Conservation (phyloP, 2,329 filamentous ascomycete species). For the Alternaria angustiovoidea region DNA sequence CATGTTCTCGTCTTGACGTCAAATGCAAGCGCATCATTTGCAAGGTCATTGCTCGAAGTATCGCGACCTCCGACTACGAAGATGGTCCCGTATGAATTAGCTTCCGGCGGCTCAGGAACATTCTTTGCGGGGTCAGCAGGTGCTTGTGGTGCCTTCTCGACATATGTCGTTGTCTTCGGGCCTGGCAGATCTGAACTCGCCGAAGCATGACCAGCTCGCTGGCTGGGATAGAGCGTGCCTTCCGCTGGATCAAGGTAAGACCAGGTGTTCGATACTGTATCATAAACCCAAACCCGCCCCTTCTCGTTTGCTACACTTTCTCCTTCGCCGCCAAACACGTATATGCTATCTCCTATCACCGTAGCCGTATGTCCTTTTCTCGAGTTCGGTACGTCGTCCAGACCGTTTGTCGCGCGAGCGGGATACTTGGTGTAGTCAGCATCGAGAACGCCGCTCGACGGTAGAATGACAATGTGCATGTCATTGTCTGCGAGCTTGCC, state of each 20-base stretch:
- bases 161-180: conserved; percentile 41
- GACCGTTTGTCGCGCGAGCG: conserved; percentile 38
- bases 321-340: conserved; percentile 54
- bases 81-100: conserved; percentile 58
- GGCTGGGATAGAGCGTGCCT: conserved; percentile 33
- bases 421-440: conserved; percentile 53
- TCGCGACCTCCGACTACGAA: conserved; percentile 60
- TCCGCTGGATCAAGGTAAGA: conserved; percentile 48
- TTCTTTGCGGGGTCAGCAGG: conserved; percentile 52
- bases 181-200: conserved; percentile 52
- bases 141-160: conserved; percentile 49
- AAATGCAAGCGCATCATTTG: conserved; percentile 62
- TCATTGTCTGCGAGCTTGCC: conserved; percentile 58
- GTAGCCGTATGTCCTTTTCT: conserved; percentile 54
- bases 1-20: conserved; percentile 59
- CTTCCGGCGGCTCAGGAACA: conserved; percentile 52
- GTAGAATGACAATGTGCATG: conserved; percentile 62
- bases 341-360: conserved; percentile 56
- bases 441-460: conserved; percentile 54
- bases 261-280: conserved; percentile 54
- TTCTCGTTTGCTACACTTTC: conserved; percentile 42
- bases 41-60: conserved; percentile 26
- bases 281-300: conserved; percentile 56
- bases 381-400: conserved; percentile 48
- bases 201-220: conserved; percentile 48